A percentile compares a stretch with the other conserved stretches of the same genome.
phyloP scores from a whole-genome alignment of 495 filamentous ascomycete species.

The Aspergillus campestris region DNA sequence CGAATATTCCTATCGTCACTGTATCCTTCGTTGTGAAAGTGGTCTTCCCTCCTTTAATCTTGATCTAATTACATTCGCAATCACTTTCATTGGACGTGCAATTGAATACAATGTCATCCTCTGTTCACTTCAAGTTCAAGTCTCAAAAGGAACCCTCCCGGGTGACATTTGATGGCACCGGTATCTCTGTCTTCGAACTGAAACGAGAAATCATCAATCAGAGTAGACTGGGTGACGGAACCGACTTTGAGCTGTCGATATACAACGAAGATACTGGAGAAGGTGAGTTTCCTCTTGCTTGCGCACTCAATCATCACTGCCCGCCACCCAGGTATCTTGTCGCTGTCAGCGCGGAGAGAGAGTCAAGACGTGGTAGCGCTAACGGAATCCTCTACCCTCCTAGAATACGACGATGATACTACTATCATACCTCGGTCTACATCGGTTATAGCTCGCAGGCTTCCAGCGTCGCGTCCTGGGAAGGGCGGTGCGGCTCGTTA shows the following conservation, averaged over 20 bases:
- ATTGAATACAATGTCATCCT: conserved; percentile 77
- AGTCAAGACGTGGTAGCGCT: background rate
- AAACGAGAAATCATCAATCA: conserved; percentile 96
- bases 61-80: conserved; percentile 27
- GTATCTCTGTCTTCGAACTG: conserved; percentile 96
- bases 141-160: conserved; percentile 91
- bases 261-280: conserved; percentile 85
- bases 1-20: conserved; percentile 17
- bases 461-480: conserved; percentile 73
- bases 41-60: conserved; percentile 19
- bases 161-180: conserved; percentile 95
- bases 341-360: background rate
- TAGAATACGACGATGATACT: conserved; percentile 96
- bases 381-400: conserved; percentile 1
- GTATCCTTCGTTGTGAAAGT: conserved; percentile 22
- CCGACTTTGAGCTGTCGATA: conserved; percentile 92
- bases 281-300: conserved; percentile 48
- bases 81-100: conserved; percentile 32
- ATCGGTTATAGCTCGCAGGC: conserved; percentile 80
- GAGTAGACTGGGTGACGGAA: conserved; percentile 90
- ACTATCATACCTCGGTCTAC: conserved; percentile 90
- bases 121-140: conserved; percentile 99
- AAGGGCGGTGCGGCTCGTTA: conserved; percentile 88
- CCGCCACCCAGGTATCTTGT: too few relatives aligned
- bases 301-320: too few relatives aligned